These are phyloP conservation scores for Ustilago tritici DNA, from an alignment of 1,284 basidiomycete species.

Conservation along the genomic window DNA sequence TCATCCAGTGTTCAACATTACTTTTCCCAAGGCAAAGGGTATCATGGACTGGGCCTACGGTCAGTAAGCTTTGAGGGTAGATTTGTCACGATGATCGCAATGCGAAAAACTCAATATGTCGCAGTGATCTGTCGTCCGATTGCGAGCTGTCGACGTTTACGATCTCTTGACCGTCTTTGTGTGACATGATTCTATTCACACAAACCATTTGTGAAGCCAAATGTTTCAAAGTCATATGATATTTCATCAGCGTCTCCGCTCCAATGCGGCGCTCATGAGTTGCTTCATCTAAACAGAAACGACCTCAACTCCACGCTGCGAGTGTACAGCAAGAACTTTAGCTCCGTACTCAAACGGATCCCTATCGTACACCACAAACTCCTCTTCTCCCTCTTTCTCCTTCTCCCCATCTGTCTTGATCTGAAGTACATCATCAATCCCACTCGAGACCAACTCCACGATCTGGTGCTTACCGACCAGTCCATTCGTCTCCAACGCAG, in stretches of 20 bases:
- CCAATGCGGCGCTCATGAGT: neutral
- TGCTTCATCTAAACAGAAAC: constrained; percentile 22
- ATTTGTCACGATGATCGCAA: neutral
- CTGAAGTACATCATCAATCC: constrained; percentile 77
- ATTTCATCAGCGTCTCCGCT: no score
- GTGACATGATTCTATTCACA: no score
- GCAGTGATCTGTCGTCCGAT: no score
- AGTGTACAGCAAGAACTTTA: constrained; percentile 75
- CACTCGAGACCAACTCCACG: constrained; percentile 75
- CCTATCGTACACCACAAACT: constrained; percentile 78
- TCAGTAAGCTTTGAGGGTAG: constrained; percentile 8
- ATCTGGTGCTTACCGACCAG: constrained; percentile 73
- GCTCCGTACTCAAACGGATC: constrained; percentile 75
- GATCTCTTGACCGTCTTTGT: no score
- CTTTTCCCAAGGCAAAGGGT: constrained; percentile 49
- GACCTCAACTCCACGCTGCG: constrained; percentile 38
- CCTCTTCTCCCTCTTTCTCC: constrained; percentile 64
- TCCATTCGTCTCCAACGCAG: constrained; percentile 51
- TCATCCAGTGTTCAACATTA: constrained; percentile 63
- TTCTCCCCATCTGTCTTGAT: constrained; percentile 66
- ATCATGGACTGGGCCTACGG: constrained; percentile 63
- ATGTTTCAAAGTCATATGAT: no score
- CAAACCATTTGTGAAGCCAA: no score
- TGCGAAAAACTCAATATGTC: neutral
- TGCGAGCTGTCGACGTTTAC: no score